A percentile compares a stretch with the other conserved stretches of the same genome.
Evolutionary conservation across 345 rosid species (phyloP).

Genomic region (Pseudoturritis turrita): DNA sequence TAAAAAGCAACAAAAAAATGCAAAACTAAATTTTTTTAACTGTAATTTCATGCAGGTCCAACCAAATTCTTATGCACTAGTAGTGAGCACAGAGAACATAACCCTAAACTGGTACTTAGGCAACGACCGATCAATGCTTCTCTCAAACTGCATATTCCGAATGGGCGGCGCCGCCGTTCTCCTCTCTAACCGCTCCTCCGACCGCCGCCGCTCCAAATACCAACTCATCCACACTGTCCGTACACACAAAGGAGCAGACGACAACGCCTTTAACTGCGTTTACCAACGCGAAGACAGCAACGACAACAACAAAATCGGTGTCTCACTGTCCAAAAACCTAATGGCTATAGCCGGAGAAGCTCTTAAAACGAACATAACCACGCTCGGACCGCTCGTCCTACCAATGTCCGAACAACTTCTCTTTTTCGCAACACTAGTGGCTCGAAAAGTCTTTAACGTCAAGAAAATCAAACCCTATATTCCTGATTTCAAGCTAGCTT

Average conservation of each 20-base stretch:
- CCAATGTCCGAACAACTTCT: conserved; percentile 59
- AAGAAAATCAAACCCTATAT: conserved; percentile 56
- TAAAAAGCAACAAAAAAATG: background rate
- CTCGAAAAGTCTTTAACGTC: conserved; percentile 40
- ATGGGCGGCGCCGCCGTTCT: conserved; percentile 57
- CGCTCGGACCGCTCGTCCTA: conserved; percentile 61
- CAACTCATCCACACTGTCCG: conserved; percentile 55
- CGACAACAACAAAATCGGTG: conserved; percentile 29
- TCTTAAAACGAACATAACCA: conserved; percentile 55
- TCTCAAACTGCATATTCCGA: conserved; percentile 53
- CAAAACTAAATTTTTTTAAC: background rate
- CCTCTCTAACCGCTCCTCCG: conserved; percentile 44
- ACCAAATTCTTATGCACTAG: conserved; percentile 52
- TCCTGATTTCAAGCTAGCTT: conserved; percentile 67
- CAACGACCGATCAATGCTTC: conserved; percentile 54
- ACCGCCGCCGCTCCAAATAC: conserved; percentile 44
- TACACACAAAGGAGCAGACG: conserved; percentile 61
- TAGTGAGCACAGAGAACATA: conserved; percentile 55
- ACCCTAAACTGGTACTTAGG: conserved; percentile 49
- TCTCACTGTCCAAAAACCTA: conserved; percentile 53
- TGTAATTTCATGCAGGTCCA: conserved; percentile 34
- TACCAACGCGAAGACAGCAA: conserved; percentile 48
- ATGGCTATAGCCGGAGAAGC: conserved; percentile 62
- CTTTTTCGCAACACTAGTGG: conserved; percentile 40
- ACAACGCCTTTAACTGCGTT: conserved; percentile 44